Evolutionary conservation across 768 basidiomycete genomes (phyloP).

Genomic region (Lentinula detonsa): DNA sequence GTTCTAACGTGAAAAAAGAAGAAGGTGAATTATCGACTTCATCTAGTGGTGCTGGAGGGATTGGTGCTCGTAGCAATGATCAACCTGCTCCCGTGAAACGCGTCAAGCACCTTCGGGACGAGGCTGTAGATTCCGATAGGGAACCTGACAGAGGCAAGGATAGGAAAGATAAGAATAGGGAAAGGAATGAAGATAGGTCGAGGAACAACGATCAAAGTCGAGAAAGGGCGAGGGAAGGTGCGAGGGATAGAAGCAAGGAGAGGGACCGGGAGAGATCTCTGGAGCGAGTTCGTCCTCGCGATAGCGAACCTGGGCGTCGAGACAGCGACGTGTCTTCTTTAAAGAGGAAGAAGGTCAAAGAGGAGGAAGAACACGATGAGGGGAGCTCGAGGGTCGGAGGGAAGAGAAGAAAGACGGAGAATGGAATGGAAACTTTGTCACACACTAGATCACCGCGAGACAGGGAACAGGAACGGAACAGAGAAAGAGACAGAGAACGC

Average conservation of each 20-base stretch:
- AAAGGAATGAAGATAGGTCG: constrained; percentile 22
- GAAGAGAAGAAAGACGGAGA: constrained; percentile 42
- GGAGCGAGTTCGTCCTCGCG: background rate
- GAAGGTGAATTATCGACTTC: constrained; percentile 1
- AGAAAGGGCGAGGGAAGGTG: constrained; percentile 12
- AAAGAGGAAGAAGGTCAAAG: constrained; percentile 34
- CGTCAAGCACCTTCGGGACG: constrained; percentile 15
- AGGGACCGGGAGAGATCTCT: constrained; percentile 9
- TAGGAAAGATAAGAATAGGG: constrained; percentile 14
- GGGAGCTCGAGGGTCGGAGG: constrained; percentile 11
- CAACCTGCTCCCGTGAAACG: constrained; percentile 3
- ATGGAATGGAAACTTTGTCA: constrained; percentile 13
- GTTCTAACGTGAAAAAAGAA: background rate
- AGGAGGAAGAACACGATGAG: constrained; percentile 24
- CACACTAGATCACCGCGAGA: background rate
- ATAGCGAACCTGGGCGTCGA: background rate
- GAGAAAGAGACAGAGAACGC: constrained; percentile 2
- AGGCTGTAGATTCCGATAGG: constrained; percentile 21
- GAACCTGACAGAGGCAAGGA: constrained; percentile 17
- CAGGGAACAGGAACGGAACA: background rate
- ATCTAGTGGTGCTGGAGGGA: background rate
- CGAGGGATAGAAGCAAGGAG: constrained; percentile 17
- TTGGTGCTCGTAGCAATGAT: background rate
- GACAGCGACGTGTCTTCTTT: background rate
- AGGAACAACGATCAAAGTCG: constrained; percentile 16